Evolutionary conservation across 2,329 filamentous ascomycete genomes (phyloP).

Genomic region (Penicillium sp.): DNA sequence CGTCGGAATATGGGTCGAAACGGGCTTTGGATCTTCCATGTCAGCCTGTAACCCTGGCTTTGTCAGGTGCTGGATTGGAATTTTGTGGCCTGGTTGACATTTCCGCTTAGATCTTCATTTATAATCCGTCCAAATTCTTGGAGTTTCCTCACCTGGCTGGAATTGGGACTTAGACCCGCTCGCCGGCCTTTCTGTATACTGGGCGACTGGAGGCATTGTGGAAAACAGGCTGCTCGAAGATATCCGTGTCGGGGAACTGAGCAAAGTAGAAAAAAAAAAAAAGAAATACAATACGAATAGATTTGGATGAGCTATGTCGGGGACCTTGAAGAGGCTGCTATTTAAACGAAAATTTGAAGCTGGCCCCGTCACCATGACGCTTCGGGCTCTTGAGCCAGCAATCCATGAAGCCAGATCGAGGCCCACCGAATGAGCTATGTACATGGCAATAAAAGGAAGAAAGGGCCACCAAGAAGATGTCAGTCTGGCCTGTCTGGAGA

Average conservation of each 20-base stretch:
- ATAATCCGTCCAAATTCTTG: background rate
- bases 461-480: background rate
- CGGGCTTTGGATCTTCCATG: conserved; percentile 59
- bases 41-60: conserved; percentile 56
- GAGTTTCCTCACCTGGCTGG: conserved; percentile 27
- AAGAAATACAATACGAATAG: background rate
- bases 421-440: background rate
- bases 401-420: background rate
- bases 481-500: background rate
- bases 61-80: conserved; percentile 55
- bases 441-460: background rate
- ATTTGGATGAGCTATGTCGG: background rate
- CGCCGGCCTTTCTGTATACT: conserved; percentile 20
- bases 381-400: background rate
- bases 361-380: background rate
- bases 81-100: conserved; percentile 46
- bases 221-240: background rate
- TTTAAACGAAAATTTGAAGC: background rate
- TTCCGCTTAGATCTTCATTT: background rate
- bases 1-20: conserved; percentile 66
- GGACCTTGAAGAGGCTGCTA: background rate
- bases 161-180: conserved; percentile 35
- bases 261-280: too few species aligned
- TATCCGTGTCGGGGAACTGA: background rate
- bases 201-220: conserved; percentile 16